Evolutionary conservation across 371 early-diverging fungal species (phyloP).

Genomic region (Mortierella sp.): DNA sequence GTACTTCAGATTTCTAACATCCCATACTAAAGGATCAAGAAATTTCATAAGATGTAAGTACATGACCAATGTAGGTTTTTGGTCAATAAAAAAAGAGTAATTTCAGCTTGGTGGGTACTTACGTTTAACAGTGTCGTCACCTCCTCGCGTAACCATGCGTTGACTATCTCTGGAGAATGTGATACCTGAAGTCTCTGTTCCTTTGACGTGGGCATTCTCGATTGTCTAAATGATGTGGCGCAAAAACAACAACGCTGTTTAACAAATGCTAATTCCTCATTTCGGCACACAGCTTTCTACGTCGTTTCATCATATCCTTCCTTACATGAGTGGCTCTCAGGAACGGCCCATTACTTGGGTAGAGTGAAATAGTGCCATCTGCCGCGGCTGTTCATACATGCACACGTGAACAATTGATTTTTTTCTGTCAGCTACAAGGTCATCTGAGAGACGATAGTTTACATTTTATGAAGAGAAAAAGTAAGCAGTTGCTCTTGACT

Average conservation of each 20-base stretch:
- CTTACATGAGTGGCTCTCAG: conserved; percentile 43
- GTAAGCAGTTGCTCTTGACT: neutral
- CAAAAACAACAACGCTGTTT: conserved; percentile 55
- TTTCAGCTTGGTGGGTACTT: conserved; percentile 17
- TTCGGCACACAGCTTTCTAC: neutral
- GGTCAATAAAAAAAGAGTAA: neutral
- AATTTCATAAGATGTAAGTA: neutral
- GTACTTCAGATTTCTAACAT: conserved; percentile 79
- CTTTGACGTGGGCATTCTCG: conserved; percentile 78
- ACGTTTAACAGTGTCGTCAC: conserved; percentile 91
- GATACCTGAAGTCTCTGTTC: conserved; percentile 78
- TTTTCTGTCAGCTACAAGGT: neutral
- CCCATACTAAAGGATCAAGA: conserved; percentile 80
- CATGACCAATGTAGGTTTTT: neutral
- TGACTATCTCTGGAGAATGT: conserved; percentile 75
- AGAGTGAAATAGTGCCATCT: conserved; percentile 41
- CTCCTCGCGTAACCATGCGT: conserved; percentile 81
- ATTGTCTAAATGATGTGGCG: conserved; percentile 56
- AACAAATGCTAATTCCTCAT: conserved; percentile 11
- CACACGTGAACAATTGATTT: neutral
- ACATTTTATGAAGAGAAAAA: no score
- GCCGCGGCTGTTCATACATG: conserved; percentile 23
- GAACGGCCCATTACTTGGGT: conserved; percentile 44
- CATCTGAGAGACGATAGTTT: no score
- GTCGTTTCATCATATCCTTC: neutral